Conservation (phyloP, 169 alveolate genomes). For the Cryptosporidium felis region DNA sequence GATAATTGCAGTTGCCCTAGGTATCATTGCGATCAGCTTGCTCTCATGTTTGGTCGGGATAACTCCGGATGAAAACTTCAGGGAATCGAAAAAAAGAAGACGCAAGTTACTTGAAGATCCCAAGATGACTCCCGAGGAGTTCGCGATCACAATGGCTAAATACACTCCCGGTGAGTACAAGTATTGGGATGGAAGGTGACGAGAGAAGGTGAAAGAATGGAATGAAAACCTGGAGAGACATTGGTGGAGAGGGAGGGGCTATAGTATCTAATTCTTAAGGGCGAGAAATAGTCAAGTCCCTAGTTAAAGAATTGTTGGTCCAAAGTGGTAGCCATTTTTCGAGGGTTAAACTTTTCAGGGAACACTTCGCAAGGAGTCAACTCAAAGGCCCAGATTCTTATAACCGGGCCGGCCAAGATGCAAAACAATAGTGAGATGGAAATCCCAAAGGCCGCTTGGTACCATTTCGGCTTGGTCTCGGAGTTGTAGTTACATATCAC, state of each 20-base stretch:
- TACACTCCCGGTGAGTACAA: slow-evolving; percentile 47
- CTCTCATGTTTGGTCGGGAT: slow-evolving; percentile 53
- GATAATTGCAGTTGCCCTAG: slow-evolving; percentile 34
- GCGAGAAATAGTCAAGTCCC: background rate
- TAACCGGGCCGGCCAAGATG: slow-evolving; percentile 25
- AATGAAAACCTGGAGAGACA: background rate
- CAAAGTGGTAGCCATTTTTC: background rate
- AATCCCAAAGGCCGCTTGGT: slow-evolving; percentile 70
- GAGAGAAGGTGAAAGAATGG: background rate
- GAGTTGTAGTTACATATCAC: slow-evolving; percentile 76
- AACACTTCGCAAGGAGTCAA: slow-evolving; percentile 51
- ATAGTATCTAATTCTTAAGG: background rate
- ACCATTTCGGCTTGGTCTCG: slow-evolving; percentile 82
- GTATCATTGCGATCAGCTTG: slow-evolving; percentile 33
- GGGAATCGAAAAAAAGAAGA: slow-evolving; percentile 46
- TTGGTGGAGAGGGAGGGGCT: background rate
- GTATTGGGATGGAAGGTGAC: background rate
- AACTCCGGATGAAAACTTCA: slow-evolving; percentile 57
- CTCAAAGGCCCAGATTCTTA: slow-evolving; percentile 67
- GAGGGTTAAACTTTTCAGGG: slow-evolving; percentile 12
- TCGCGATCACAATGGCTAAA: slow-evolving; percentile 43
- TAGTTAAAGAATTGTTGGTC: background rate
- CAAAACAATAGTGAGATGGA: background rate
- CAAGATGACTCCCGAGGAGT: slow-evolving; percentile 46
- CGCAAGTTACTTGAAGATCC: slow-evolving; percentile 52